Percentiles rank a stretch among this genome's conserved stretches.
phyloP scores from a whole-genome alignment of 2,329 filamentous ascomycete genomes.

The Aspergillus sclerotialis region DNA sequence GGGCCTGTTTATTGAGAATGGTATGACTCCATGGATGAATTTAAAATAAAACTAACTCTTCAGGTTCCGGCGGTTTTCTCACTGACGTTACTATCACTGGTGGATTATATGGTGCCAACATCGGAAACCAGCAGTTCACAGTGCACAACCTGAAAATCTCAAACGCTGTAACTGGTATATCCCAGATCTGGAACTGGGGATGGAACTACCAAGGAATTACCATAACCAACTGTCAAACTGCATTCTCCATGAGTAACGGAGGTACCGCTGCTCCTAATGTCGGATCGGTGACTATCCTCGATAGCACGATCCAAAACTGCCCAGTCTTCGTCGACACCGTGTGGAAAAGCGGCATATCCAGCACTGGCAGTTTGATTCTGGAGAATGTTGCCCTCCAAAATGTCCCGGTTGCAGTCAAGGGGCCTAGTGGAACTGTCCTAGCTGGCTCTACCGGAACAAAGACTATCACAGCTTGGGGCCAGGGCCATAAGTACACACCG shows the following conservation, averaged over 20 bases:
- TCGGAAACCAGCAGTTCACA: conserved; percentile 61
- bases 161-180: conserved; percentile 47
- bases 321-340: conserved; percentile 45
- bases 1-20: conserved; percentile 56
- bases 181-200: conserved; percentile 55
- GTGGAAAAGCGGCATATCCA: conserved; percentile 34
- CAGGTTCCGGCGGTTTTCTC: conserved; percentile 53
- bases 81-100: conserved; percentile 55
- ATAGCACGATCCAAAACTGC: conserved; percentile 47
- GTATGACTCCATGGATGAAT: conserved; percentile 16
- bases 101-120: conserved; percentile 52
- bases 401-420: conserved; percentile 39
- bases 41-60: background rate
- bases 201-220: conserved; percentile 48
- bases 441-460: conserved; percentile 27
- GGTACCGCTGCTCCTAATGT: conserved; percentile 38
- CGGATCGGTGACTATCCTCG: conserved; percentile 52
- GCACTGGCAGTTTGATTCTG: conserved; percentile 46
- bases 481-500: conserved; percentile 40
- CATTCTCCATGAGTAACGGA: conserved; percentile 44
- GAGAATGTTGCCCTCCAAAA: conserved; percentile 50
- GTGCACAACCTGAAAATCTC: conserved; percentile 51
- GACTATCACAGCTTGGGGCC: conserved; percentile 36
- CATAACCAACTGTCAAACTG: conserved; percentile 48
- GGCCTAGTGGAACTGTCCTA: conserved; percentile 30